Base-by-base conservation (phyloP, 1,284 basidiomycete species). In the Pterulicium gracile region DNA sequence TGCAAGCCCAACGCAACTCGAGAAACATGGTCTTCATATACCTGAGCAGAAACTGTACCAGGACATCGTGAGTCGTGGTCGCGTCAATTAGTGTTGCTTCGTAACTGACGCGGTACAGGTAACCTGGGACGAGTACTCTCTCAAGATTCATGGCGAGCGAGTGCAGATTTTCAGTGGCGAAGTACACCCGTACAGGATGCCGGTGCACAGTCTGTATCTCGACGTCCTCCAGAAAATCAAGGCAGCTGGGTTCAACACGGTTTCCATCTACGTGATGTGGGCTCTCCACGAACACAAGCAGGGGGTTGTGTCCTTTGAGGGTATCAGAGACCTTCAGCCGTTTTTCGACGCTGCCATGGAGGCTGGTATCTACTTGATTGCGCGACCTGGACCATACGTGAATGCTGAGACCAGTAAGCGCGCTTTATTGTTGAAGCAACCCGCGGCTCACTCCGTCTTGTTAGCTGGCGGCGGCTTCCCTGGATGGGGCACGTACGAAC, bases 201-300 rank as follows among this genome's bases (percentile, higher is more conserved):
- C 68, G 10, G 63, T 64, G 23, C 67, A 67, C 45, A 66, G 64
- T 27, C 59, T 70, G 20, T 54, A 70, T 45, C 58, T 70, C 24
- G 69, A 71, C 54, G 47, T 71, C 23, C 64, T 71, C 48, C 66
- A 70, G 43, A 71, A 71, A 51, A 54, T 70, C 54, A 70, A 69
- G 60, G 88, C 86, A 1, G 79, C 83, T 0, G 88, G 88, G n/a
- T 65, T 90, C 51, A 91, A 89, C 54, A 72, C 76, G 1, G 67
- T 86, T 50, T 81, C 79, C 51, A 73, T 88, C 19, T 89, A 88
- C 56, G 74, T 0, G 77, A 81, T 54, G 85, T 84, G 85, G 85
- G 75, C 1, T 19, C 39, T 71, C 15, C 46, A 63, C 32, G 70
- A 72, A 44, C 64, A 62, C 5, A 69, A 69, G 51, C 58, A 58